Evolutionary conservation across 345 rosid species (phyloP).

Genomic region (Angophora floribunda): DNA sequence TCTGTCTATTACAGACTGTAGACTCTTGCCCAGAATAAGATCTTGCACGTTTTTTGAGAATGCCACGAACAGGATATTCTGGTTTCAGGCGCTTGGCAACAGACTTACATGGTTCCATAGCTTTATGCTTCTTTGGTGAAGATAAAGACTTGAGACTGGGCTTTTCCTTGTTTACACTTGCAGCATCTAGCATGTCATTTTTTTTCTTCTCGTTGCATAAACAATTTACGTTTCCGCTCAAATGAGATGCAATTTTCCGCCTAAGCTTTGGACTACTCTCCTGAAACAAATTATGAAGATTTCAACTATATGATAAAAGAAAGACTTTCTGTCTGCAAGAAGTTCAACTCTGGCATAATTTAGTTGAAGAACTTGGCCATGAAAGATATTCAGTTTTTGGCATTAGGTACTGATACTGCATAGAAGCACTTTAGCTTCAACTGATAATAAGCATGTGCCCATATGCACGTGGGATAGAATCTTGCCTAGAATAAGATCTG

Average conservation of each 20-base stretch:
- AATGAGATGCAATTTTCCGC: slow-evolving; percentile 10
- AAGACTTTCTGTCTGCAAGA: not conserved
- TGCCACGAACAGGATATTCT: slow-evolving; percentile 21
- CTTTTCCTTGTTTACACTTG: slow-evolving; percentile 5
- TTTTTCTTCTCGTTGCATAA: slow-evolving; percentile 5
- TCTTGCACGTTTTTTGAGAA: slow-evolving; percentile 26
- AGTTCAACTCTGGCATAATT: not conserved
- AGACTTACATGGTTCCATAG: not conserved
- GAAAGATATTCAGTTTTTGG: not conserved
- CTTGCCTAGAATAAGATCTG: not conserved
- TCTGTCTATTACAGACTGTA: not conserved
- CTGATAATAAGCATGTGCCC: not conserved
- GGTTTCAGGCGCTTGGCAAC: slow-evolving; percentile 11
- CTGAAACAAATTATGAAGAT: slow-evolving; percentile 7
- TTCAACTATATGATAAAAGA: not conserved
- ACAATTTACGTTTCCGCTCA: slow-evolving; percentile 3
- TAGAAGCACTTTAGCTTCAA: not conserved
- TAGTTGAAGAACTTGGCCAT: not conserved
- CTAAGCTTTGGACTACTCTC: slow-evolving; percentile 10
- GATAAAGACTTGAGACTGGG: slow-evolving; percentile 3
- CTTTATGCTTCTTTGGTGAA: slow-evolving; percentile 10
- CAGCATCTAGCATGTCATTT: slow-evolving; percentile 2
- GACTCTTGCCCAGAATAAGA: slow-evolving; percentile 10
- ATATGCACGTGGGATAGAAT: not conserved
- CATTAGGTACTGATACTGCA: not conserved